Conservation (phyloP, 164 flowering plant species). For the Vitis cinerea region DNA sequence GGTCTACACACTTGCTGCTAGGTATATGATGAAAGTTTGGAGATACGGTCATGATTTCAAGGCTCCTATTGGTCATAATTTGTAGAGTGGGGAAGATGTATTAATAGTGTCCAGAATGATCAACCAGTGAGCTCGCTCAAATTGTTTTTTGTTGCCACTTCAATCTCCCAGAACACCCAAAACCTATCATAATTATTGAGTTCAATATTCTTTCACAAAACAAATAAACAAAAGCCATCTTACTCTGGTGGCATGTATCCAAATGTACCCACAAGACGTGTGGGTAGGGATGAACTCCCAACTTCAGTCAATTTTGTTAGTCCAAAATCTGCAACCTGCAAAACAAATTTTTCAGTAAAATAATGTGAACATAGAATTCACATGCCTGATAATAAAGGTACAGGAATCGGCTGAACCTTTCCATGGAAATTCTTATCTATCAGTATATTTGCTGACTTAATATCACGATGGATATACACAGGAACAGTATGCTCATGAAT, state of each 20-base stretch:
- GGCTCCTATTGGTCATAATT: no score
- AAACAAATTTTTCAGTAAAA: background rate
- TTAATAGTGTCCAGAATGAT: no score
- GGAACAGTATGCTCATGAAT: slow-evolving; percentile 97
- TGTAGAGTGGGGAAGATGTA: no score
- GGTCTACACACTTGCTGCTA: background rate
- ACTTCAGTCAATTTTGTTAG: slow-evolving; percentile 82
- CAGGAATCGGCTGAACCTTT: slow-evolving; percentile 53
- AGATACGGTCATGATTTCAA: no score
- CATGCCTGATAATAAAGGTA: background rate
- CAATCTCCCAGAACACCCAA: background rate
- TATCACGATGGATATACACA: slow-evolving; percentile 92
- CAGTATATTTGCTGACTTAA: slow-evolving; percentile 92
- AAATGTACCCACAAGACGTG: slow-evolving; percentile 90
- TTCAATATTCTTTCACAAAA: background rate
- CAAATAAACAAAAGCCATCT: slow-evolving; percentile 21
- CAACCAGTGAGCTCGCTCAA: no score
- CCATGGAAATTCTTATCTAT: slow-evolving; percentile 83
- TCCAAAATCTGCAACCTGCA: slow-evolving; percentile 95
- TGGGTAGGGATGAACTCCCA: slow-evolving; percentile 60
- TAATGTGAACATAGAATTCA: background rate
- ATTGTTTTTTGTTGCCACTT: background rate
- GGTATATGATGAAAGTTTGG: background rate
- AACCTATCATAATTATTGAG: background rate
- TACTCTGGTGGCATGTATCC: slow-evolving; percentile 99